Percentiles rank a stretch among this genome's conserved stretches.
Conservation (phyloP, 371 early-diverging fungal species). For the Saksenaea vasiformis region DNA sequence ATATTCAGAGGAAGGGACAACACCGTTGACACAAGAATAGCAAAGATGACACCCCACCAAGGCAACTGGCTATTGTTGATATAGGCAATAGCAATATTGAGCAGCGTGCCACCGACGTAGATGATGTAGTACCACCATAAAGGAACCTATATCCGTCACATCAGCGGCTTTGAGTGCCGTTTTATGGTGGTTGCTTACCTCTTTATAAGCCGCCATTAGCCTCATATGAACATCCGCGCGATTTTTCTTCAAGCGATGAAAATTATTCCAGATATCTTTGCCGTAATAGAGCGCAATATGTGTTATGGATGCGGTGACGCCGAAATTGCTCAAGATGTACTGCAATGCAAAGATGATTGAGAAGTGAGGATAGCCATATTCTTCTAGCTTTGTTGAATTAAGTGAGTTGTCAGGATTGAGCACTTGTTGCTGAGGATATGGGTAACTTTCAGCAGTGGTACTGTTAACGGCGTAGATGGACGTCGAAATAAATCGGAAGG, state of each 20-base stretch:
- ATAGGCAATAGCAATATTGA: slow-evolving; percentile 67
- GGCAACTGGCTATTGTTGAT: slow-evolving; percentile 52
- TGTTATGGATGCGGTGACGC: slow-evolving; percentile 51
- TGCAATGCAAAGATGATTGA: slow-evolving; percentile 26
- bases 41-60: slow-evolving; percentile 76
- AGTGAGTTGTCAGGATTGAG: slow-evolving; percentile 38
- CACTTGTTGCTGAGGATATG: slow-evolving; percentile 44
- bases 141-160: slow-evolving; percentile 56
- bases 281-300: slow-evolving; percentile 57
- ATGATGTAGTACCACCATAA: slow-evolving; percentile 73
- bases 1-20: slow-evolving; percentile 39
- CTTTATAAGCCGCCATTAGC: slow-evolving; percentile 36
- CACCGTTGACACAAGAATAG: slow-evolving; percentile 52
- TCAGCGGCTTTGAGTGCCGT: too few relatives aligned
- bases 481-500: slow-evolving; percentile 44
- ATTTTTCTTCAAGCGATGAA: slow-evolving; percentile 2
- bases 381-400: slow-evolving; percentile 32
- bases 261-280: slow-evolving; percentile 27
- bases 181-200: slow-evolving; percentile 35
- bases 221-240: slow-evolving; percentile 28
- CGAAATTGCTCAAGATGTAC: slow-evolving; percentile 40
- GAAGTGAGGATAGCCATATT: slow-evolving; percentile 40
- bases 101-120: slow-evolving; percentile 57
- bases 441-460: slow-evolving; percentile 17
- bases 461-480: slow-evolving; percentile 30